Evolutionary conservation across 768 basidiomycete genomes (phyloP), one percentile per base, ranked within the genome.

Genomic region (Rubroboletus satanas): DNA sequence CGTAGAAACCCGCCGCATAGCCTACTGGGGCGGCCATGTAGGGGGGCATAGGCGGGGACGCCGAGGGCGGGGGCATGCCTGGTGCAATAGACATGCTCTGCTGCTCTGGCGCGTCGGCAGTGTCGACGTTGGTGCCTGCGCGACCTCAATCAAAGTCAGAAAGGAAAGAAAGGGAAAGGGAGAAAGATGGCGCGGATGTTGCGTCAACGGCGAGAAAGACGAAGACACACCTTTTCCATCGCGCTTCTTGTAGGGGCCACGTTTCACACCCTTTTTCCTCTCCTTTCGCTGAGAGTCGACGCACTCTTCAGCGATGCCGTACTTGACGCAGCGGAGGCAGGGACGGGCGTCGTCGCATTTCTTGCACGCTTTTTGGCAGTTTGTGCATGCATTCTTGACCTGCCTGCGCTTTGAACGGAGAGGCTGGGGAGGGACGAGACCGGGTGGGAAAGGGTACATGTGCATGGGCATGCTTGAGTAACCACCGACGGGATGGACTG

Each of bases 221-320:
- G 49, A 60, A 68, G 58, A 72, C 84, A 73, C 68, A 90, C 88
- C 82, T 81, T 87, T 89, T 81, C 83, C 84, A 88, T 90, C 88
- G 84, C 88, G 88, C 84, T 91, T 92, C 90, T 91, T 91, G 87
- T 92, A 92, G 72, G 90, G 90, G 43, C 89, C 89, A 66, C 89
- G 76, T 77, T 90, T 92, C 62, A 90, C 79, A 61, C 89, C 89
- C 69, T 89, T 90, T 71, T 90, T 90, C 66, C 93, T 82, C 74
- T 96, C 93, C 77, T 95, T 96, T 70, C 93, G 81, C 71, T 89
- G 85, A 31, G 93, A 93, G 75, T 94, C 90, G 60, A 91, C 77
- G 67, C 94, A 97, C 66, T 88, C 87, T 66, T 93, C 89, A 45
- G 84, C 80, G 60, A 89, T 80, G 64, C 90, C 92, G 62, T 95